phyloP scores from a whole-genome alignment of 352 stramenopile genomes.

The Pythium rishiriense region DNA sequence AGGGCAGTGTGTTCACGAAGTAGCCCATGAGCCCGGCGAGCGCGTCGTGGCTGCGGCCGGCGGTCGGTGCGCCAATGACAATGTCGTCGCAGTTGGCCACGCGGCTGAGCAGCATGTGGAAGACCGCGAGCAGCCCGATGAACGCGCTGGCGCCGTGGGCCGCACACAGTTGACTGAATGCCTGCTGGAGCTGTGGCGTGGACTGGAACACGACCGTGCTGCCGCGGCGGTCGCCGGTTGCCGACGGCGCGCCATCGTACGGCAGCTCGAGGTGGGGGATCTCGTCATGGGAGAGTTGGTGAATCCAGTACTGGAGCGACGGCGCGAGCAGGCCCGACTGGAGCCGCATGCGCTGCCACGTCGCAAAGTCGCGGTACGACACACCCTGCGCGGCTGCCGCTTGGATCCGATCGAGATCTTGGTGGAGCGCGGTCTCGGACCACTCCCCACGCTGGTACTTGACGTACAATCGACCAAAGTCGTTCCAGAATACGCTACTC shows the following conservation, averaged over 20 bases:
- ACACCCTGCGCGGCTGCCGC: conserved; percentile 5
- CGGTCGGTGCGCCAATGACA: conserved; percentile 44
- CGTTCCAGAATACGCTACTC: conserved; percentile 46
- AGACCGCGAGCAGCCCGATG: conserved; percentile 48
- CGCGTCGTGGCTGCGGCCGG: conserved; percentile 32
- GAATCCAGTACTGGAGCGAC: conserved; percentile 49
- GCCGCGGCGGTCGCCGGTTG: conserved; percentile 16
- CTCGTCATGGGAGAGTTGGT: conserved; percentile 30
- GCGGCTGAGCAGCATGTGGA: conserved; percentile 45
- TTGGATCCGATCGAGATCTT: background rate
- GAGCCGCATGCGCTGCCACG: conserved; percentile 43
- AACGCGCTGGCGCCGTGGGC: conserved; percentile 44
- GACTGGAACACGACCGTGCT: conserved; percentile 41
- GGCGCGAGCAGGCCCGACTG: conserved; percentile 34
- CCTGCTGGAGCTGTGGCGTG: conserved; percentile 26
- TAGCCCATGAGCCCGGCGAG: conserved; percentile 48
- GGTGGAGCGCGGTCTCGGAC: background rate
- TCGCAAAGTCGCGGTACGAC: conserved; percentile 51
- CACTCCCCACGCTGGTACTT: background rate
- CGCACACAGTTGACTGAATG: conserved; percentile 36
- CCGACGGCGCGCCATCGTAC: conserved; percentile 29
- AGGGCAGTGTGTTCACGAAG: conserved; percentile 59
- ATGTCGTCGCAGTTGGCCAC: conserved; percentile 44
- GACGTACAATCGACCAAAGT: conserved; percentile 34
- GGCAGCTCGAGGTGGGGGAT: conserved; percentile 41